Base-by-base conservation (phyloP, 1,284 basidiomycete species). In the Malassezia slooffiae region DNA sequence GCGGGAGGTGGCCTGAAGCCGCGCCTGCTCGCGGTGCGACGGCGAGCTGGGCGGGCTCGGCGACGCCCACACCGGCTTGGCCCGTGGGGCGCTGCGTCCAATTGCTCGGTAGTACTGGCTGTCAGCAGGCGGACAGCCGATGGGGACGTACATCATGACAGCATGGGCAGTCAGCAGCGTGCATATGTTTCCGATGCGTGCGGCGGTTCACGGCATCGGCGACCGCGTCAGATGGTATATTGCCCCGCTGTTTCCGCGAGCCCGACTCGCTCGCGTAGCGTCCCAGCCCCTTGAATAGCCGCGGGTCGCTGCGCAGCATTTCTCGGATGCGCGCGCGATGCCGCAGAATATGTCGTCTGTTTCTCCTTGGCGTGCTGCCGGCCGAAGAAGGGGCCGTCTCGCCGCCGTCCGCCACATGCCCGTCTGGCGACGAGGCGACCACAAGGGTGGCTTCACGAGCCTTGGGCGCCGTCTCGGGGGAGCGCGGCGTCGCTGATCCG, bases 61-160 rank as follows among this genome's bases (percentile, higher is more conserved):
- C 24, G 24, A 26, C 12, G 24, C 19, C 22, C 20, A 19, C 9
- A 8, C 16, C 22, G 20, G 7, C 7, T 8, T 6, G 7, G 34
- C 8, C 5, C 17, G 3, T 2, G n/a, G 41, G 3, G 20, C 23
- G 5, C 33, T 20, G 26, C 9, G 28, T 1, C 26, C 39, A 3
- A 41, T 13, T 5, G 16, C n/a, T 6, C 13, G 17, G 20, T 42
- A 42, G 39, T 47, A 47, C 45, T 47, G n/a, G 5, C 5, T n/a
- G 35, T 24, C 12, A 22, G 26, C 20, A 4, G 30, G 38, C 17
- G 9, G n/a, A 3, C 11, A 1, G 19, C 15, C 5, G 12, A 19
- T 16, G 7, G n/a, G 24, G 24, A 47, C 43, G 1, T 34, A 47
- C 45, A 16, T 41, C 40, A 8, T 20, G 34, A n/a, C 45, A 47